Evolutionary conservation across 768 basidiomycete genomes (phyloP), one percentile per base, ranked within the genome.

Genomic region (Pluteus cervinus): DNA sequence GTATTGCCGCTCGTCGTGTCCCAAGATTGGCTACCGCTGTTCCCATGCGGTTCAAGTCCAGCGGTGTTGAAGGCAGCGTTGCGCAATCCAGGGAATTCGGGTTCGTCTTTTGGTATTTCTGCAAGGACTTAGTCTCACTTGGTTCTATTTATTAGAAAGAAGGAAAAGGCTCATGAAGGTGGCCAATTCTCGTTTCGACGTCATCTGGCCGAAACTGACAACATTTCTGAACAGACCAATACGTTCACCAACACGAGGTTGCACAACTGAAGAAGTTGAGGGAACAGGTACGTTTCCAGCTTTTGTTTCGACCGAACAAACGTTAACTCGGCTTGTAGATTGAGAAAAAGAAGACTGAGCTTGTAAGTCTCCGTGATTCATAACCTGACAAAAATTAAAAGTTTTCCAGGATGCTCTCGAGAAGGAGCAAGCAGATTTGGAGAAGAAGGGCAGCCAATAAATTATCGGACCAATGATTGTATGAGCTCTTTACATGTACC

Each of bases 121-220:
- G 28, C 14, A 23, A 18, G 23, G 33, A 25, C 31, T 35, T 31
- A 25, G 40, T 43, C 17, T 29, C 25, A 15, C 29, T 32, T n/a
- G 28, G 29, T 6, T 43, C 50, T 40, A 48, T 33, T 17, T 34
- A 38, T 35, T 49, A 81, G 79, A 45, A 72, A 72, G 58, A 80
- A 70, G 55, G 80, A 81, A 54, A 75, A 67, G 52, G 81, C 79
- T 16, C 68, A 79, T 25, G 79, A 81, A 34, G 45, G 47, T 47
- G 28, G 2, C 21, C 14, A 23, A 5, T 6, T 12, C 6, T 6
- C n/a, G n/a, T 28, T 20, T 29, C 9, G 9, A 11, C 1, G 21
- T 35, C 21, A 23, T 53, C 9, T 34, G 35, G 25, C 5, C 15
- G 7, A 2, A 30, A 15, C 24, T 23, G 11, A 16, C 7, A 42